A percentile compares a stretch with the other conserved stretches of the same genome.
These are phyloP conservation scores for Glutinoglossum americanum DNA, from an alignment of 495 filamentous ascomycete genomes.

Conservation along the genomic window DNA sequence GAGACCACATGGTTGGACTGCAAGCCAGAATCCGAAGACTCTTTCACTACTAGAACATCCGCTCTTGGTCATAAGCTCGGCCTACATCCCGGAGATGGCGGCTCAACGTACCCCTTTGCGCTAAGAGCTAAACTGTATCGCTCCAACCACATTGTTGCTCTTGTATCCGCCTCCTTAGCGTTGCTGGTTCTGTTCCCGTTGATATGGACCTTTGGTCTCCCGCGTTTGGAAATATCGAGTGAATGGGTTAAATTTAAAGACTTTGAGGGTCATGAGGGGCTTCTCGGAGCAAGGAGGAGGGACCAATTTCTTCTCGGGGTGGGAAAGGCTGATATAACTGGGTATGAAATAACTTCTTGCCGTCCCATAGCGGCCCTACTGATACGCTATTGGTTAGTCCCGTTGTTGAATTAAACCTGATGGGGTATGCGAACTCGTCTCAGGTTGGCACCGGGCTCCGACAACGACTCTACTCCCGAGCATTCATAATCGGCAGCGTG, in stretches of 20 bases:
- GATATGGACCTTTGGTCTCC: not conserved
- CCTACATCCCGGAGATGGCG: not conserved
- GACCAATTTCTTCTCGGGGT: slow-evolving; percentile 59
- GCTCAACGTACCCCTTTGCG: not conserved
- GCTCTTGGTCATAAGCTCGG: not conserved
- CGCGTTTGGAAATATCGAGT: not conserved
- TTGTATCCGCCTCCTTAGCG: not conserved
- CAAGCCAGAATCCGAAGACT: not conserved
- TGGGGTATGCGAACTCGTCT: slow-evolving; percentile 78
- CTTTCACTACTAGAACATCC: not conserved
- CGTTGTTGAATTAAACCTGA: slow-evolving; percentile 77
- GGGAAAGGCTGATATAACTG: slow-evolving; percentile 89
- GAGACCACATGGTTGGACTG: not conserved
- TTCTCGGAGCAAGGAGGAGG: not conserved
- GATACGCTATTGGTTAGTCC: slow-evolving; percentile 25
- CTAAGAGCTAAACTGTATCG: not conserved
- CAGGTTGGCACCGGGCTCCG: slow-evolving; percentile 76
- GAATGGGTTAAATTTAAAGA: not conserved
- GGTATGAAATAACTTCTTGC: slow-evolving; percentile 30
- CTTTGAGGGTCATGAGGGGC: not conserved
- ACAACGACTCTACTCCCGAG: slow-evolving; percentile 73
- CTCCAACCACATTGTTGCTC: not conserved
- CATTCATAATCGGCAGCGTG: slow-evolving; percentile 67
- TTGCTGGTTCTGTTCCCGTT: not conserved
- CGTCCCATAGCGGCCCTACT: not conserved